Evolutionary conservation across 2,329 filamentous ascomycete genomes (phyloP), one percentile per base, ranked within the genome.

Genomic region (Verticillium alfalfae): DNA sequence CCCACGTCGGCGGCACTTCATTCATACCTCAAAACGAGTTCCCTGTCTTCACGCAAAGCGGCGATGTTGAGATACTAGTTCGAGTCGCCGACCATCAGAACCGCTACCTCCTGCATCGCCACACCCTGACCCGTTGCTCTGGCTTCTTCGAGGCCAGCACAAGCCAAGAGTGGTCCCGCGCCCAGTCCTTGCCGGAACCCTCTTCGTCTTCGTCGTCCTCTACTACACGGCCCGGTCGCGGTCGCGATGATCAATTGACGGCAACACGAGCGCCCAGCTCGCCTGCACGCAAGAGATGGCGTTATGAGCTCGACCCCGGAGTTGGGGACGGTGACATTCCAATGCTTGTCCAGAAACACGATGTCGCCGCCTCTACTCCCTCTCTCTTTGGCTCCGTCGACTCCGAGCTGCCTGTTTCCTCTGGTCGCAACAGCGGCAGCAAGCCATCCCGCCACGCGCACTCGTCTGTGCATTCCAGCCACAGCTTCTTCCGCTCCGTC

Each of bases 101-200:
- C 72, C 84, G 90, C 64, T 98, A 97, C 73, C 82, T 97, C 56
- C 82, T 98, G 61, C 94, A 98, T 77, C 84, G 88, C 63, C 84
- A 97, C 70, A 97, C 94, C 49, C 79, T 98, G 67, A 88, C 91
- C 37, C 91, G 96, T 75, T 96, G 91, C 70, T 97, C 93, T 6
- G 93, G 92, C 16, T 97, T 97, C 79, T 98, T 98, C 72, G 92
- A 96, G 75, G 90, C 91, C 31, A 91, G 88, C 71, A 93, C 89
- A 55, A 92, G 87, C 69, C 87, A 89, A 62, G 88, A 93, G 72
- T 96, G 92, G 91, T 87, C 88, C 31, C 77, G 77, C 63, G 75
- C 77, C 7, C 75, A 72, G 56, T 63, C 70, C 34, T 58, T 75
- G 13, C 72, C 74, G 12, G 68, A 69, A 34, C 63, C 71, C 38